Evolutionary conservation across 2,329 filamentous ascomycete genomes (phyloP).

Genomic region (Didymosphaeria variabile): DNA sequence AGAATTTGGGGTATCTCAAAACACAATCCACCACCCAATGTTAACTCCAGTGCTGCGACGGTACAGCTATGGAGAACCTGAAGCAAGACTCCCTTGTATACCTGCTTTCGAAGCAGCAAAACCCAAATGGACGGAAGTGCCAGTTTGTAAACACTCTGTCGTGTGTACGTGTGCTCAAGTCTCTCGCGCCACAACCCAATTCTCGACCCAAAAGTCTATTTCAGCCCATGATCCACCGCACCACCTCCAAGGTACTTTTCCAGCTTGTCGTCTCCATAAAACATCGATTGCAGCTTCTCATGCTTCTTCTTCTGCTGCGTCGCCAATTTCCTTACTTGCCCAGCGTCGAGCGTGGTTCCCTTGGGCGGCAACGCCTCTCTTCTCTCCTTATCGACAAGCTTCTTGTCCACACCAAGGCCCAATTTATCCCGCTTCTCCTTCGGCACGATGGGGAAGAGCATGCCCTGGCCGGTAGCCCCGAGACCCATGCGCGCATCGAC

Average conservation of each 20-base stretch:
- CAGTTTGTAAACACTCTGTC: background rate
- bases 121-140: too few species aligned
- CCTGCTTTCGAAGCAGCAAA: too few species aligned
- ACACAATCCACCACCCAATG: background rate
- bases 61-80: background rate
- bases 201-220: background rate
- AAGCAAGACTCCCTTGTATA: background rate
- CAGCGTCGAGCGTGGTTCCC: slow-evolving; percentile 67
- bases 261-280: slow-evolving; percentile 79
- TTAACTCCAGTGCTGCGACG: background rate
- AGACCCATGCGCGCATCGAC: slow-evolving; percentile 76
- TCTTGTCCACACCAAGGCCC: slow-evolving; percentile 70
- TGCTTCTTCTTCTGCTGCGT: slow-evolving; percentile 69
- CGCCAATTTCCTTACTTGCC: slow-evolving; percentile 70
- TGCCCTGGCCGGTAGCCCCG: slow-evolving; percentile 73
- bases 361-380: slow-evolving; percentile 48
- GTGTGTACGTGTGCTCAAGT: background rate
- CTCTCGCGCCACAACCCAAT: background rate
- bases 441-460: slow-evolving; percentile 77
- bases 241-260: slow-evolving; percentile 72
- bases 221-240: slow-evolving; percentile 21
- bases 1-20: background rate
- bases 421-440: slow-evolving; percentile 76
- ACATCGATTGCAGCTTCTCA: slow-evolving; percentile 72
- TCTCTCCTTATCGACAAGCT: slow-evolving; percentile 52